Base-by-base conservation (phyloP, 371 early-diverging fungal genomes). In the Mucor sp. region DNA sequence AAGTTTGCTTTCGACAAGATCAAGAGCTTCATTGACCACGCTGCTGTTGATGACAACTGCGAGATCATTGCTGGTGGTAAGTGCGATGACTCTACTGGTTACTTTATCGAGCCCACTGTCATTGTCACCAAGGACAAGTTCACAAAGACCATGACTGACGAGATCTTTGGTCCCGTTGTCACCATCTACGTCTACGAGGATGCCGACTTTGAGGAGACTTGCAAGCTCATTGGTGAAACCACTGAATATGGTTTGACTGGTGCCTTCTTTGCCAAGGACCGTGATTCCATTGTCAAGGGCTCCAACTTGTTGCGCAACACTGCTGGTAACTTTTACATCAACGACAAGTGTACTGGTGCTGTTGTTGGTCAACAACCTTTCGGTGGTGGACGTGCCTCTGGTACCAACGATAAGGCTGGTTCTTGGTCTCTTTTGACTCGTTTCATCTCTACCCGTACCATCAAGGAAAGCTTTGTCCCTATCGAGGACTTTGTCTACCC, bases 351-450 rank as follows among this genome's bases (percentile, higher is more conserved):
- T 76, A 98, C 99, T 39, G 99, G 99, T 60, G 98, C 99, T 50
- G 95, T 97, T 47, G 98, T 98, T 41, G 98, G 96, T 63, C 99
- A 98, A 80, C 99, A 98, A 84, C 95, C 99, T 62, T 97, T 99
- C 77, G 99, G 99, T 68, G 98, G 99, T 71, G 91, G 89, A 67
- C 90, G 97, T 70, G 93, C 89, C 35, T 96, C 96, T 11, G 98
- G 99, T 65, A 99, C 99, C 30, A 98, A 99, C 80, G 99, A 99
- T 80, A 99, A 99, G 90, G 98, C 98, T 27, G 99, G 99, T 62
- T 87, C 86, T 77, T 85, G 71, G 64, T 77, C 80, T 55, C 67
- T 85, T 57, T 66, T 82, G 58, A 69, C 72, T 59, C 92, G 98
- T 71, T 99, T 97, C 84, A 91, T 96, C 32, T 95, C 95, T 27